Evolutionary conservation across 306 rosid species (phyloP), one percentile per base, ranked within the genome.

Genomic region (Prunus dulcis): DNA sequence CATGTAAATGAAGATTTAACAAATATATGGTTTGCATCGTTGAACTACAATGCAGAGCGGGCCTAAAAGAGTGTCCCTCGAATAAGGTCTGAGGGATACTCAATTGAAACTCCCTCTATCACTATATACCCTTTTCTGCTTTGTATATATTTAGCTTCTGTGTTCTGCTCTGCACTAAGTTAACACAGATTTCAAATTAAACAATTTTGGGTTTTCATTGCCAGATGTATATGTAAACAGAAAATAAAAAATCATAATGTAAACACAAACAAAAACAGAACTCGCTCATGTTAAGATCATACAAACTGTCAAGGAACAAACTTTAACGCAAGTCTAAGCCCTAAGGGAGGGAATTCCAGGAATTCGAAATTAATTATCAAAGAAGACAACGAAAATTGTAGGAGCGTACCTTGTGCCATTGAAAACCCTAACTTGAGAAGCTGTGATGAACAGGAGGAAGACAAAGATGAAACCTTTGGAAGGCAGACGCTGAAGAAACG

Each of bases 381-480:
- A 1, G 9, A 53, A 12, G 45, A 50, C 11, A 46, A 52, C 50
- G 43, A 15, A 5, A 50, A 9, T 3, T 34, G 22, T 2, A 13
- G 76, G 6, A 19, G 32, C 63, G 30, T 72, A 72, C 76, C 76
- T 72, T 55, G 50, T 55, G 52, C 65, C 76, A 34, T 34, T 72
- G 65, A 18, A 56, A 58, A 72, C 53, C 76, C 76, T 28, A 69
- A 28, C 17, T 27, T 62, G 64, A 12, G 64, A 15, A 62, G 43
- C 43, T 3, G 12, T 30, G 13, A 28, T 28, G 43, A n/a, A 19
- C 19, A 9, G 49, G 69, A 11, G 50, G 50, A 28, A 30, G 62
- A 71, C n/a, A n/a, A 30, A 70, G 74, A 19, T 45, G 64, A 23
- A 52, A 2, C 12, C 28, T 19, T 52, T 70, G 27, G 25, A 38